Conservation (phyloP, 2,329 filamentous ascomycete genomes). For the Penicillium sclerotiorum region DNA sequence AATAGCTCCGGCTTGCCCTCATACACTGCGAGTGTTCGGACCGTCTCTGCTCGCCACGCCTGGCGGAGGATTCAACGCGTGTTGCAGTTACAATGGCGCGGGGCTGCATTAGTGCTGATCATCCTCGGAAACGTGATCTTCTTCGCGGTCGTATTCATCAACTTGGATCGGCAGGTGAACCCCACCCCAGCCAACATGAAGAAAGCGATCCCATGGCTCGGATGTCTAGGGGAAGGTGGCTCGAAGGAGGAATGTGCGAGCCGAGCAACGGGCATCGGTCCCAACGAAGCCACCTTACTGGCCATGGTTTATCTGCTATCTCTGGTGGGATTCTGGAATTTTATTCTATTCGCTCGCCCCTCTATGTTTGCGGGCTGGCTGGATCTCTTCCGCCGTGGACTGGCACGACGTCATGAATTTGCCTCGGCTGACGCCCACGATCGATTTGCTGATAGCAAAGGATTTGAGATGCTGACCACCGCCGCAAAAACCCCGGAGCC, state of each 20-base stretch:
- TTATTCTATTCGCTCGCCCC: constrained; percentile 77
- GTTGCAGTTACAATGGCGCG: constrained; percentile 90
- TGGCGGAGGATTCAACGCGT: constrained; percentile 86
- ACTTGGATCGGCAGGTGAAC: constrained; percentile 73
- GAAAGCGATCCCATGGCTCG: constrained; percentile 67
- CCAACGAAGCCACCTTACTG: constrained; percentile 75
- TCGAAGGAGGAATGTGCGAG: constrained; percentile 69
- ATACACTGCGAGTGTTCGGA: constrained; percentile 73
- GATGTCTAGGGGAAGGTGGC: constrained; percentile 66
- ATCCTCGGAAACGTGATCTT: constrained; percentile 92
- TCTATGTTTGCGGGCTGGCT: constrained; percentile 86
- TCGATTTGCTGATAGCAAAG: constrained; percentile 64
- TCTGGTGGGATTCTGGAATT: constrained; percentile 82
- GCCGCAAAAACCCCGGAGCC: constrained; percentile 39
- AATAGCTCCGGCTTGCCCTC: constrained; percentile 71
- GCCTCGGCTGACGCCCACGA: constrained; percentile 80
- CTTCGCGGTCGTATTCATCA: constrained; percentile 89
- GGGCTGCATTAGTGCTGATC: constrained; percentile 84
- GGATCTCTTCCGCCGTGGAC: constrained; percentile 60
- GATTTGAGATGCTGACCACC: constrained; percentile 74
- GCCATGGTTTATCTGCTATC: constrained; percentile 82
- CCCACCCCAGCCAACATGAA: constrained; percentile 57
- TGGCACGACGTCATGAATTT: constrained; percentile 70
- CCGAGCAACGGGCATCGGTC: constrained; percentile 63
- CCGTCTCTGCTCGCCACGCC: constrained; percentile 82